phyloP scores from a whole-genome alignment of 257 asterid species.

The Hygrophila difformis region DNA sequence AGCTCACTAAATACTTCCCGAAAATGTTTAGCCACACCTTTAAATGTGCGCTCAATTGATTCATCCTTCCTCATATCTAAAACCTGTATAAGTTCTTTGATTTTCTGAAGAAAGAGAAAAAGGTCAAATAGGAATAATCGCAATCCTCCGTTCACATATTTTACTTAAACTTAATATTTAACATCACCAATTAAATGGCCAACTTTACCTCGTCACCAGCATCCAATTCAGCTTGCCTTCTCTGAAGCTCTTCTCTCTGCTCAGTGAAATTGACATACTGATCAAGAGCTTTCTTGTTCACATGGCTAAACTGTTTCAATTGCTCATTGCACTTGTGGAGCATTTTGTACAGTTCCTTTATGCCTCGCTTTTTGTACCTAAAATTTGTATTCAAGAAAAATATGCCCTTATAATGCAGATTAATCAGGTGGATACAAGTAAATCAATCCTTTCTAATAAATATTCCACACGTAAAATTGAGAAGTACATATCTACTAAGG shows the following conservation, averaged over 20 bases:
- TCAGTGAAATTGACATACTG: conserved; percentile 96
- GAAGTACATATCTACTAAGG: not conserved
- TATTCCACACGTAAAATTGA: conserved; percentile 5
- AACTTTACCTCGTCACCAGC: conserved; percentile 85
- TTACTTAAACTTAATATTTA: conserved; percentile 6
- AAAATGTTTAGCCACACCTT: conserved; percentile 95
- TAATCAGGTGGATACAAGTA: conserved; percentile 1
- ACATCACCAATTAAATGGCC: conserved; percentile 11
- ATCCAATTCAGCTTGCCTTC: conserved; percentile 91
- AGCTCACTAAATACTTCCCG: conserved; percentile 96
- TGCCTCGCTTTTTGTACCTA: conserved; percentile 67
- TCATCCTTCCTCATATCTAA: conserved; percentile 99
- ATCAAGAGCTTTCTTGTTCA: conserved; percentile 94
- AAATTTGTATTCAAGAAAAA: conserved; percentile 15
- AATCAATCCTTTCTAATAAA: not conserved
- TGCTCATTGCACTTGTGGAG: conserved; percentile 94
- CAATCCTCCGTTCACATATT: conserved; percentile 10
- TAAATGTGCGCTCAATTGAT: conserved; percentile 95
- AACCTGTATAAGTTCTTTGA: conserved; percentile 84
- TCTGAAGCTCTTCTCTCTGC: conserved; percentile 91
- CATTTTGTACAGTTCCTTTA: conserved; percentile 75
- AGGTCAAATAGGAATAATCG: conserved; percentile 14
- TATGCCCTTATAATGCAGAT: not conserved
- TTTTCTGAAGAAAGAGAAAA: conserved; percentile 51
- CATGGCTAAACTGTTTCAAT: conserved; percentile 93